A percentile compares a stretch with the other conserved stretches of the same genome.
Conservation (phyloP, 495 filamentous ascomycete genomes). For the Jackrogersella minutella region DNA sequence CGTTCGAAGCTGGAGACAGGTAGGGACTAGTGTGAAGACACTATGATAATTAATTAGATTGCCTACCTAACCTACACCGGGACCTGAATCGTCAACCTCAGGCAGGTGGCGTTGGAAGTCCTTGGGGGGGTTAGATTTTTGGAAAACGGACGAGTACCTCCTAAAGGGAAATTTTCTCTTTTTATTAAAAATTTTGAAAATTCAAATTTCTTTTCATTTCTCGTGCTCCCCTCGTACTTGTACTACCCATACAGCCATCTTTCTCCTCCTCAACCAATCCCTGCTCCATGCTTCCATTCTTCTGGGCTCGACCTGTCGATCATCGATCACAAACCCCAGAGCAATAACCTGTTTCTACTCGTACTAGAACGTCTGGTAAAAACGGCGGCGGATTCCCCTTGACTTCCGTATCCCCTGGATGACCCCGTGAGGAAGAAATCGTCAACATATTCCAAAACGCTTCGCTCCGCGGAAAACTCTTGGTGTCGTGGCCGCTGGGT, state of each 20-base stretch:
- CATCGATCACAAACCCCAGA: constrained; percentile 10
- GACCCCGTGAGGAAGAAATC: neutral
- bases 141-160: too few relatives aligned
- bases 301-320: constrained; percentile 23
- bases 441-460: neutral
- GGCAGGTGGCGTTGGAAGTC: constrained; percentile 1
- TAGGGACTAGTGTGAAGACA: constrained; percentile 5
- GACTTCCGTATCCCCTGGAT: neutral
- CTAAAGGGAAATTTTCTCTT: too few relatives aligned
- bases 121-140: too few relatives aligned
- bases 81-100: constrained; percentile 14
- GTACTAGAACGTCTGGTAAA: neutral
- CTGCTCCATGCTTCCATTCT: constrained; percentile 9
- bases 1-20: constrained; percentile 21
- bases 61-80: too few relatives aligned
- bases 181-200: neutral
- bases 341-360: neutral
- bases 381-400: constrained; percentile 2
- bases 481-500: neutral
- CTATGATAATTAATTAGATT: constrained; percentile 15
- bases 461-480: constrained; percentile 7
- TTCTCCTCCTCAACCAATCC: constrained; percentile 10
- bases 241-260: constrained; percentile 23
- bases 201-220: constrained; percentile 8
- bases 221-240: constrained; percentile 3